Evolutionary conservation across 2,329 filamentous ascomycete genomes (phyloP), one percentile per base, ranked within the genome.

Genomic region (Penicillium sp.): DNA sequence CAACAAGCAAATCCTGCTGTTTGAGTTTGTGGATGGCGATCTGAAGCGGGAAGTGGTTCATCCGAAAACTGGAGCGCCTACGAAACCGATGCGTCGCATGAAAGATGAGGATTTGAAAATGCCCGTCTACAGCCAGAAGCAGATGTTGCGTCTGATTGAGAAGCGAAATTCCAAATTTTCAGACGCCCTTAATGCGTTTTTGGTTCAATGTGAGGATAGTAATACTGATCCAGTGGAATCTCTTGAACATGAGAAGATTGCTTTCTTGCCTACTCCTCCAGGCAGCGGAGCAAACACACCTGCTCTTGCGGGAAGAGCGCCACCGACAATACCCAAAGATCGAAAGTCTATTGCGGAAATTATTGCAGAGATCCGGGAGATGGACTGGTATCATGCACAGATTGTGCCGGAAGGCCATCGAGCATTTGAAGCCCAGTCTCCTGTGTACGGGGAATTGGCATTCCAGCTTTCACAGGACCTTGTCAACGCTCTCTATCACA

Each of bases 401-500:
- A 91, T 99, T 59, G 92, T 97, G 0, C 91, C 92, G 0, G 89
- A 96, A 62, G 94, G 94, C 0, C 91, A 97, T 75, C 84, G 92
- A 32, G 89, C 96, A 0, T 95, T 97, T 65, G 91, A 96, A 61
- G 84, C 89, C 1, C 92, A 96, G 65, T 84, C 87, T 60, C 80
- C 93, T 0, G 82, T 92, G 0, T 91, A 89, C 65, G 92, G 91
- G 1, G 88, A 96, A 39, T 79, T 99, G 45, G 83, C 88, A 27
- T 99, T 97, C 67, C 78, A 88, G 16, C 80, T 99, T 7, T 96
- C 91, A 48, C 94, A 99, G 69, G 84, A 89, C 60, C 76, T 99
- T 46, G 92, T 99, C n/a, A 96, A 99, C 70, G 93, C 94, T 1
- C 74, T 99, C 0, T 99, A 95, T 76, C 97, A 97, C 63, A 89